These are phyloP conservation scores for Aspergillus texensis DNA, from an alignment of 2,329 filamentous ascomycete genomes.

Conservation along the genomic window DNA sequence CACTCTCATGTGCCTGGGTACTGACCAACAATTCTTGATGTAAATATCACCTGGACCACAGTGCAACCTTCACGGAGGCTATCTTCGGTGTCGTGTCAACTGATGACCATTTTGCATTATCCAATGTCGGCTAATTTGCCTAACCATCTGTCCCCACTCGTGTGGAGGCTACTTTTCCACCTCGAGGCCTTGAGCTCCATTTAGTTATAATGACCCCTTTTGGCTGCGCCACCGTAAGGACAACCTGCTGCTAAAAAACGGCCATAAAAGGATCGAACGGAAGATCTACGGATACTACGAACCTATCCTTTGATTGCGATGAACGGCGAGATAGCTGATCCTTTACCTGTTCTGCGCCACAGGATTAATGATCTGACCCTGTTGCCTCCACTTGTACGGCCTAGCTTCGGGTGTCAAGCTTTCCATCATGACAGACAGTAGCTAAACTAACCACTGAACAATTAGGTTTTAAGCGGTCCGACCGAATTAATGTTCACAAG, in stretches of 20 bases:
- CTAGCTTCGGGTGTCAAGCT: neutral
- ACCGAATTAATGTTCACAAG: neutral
- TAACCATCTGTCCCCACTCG: neutral
- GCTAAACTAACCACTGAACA: neutral
- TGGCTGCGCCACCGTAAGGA: neutral
- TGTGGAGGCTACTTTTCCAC: neutral
- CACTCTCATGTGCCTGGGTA: neutral
- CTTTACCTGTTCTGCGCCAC: neutral
- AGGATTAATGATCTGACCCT: neutral
- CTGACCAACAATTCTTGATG: neutral
- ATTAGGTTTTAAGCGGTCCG: neutral
- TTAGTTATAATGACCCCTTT: neutral
- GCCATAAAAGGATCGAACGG: neutral
- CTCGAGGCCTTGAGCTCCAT: neutral
- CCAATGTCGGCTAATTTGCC: constrained; percentile 4
- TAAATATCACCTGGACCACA: constrained; percentile 1
- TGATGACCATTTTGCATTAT: constrained; percentile 23
- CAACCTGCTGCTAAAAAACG: neutral
- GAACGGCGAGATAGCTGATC: neutral
- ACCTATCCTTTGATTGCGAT: constrained; percentile 3
- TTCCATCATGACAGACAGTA: neutral
- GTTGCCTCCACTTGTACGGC: neutral
- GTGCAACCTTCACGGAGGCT: neutral
- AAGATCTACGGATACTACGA: constrained; percentile 2
- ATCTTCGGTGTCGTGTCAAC: neutral